Conservation (phyloP, 345 rosid genomes). For the Euphorbia lathyris region DNA sequence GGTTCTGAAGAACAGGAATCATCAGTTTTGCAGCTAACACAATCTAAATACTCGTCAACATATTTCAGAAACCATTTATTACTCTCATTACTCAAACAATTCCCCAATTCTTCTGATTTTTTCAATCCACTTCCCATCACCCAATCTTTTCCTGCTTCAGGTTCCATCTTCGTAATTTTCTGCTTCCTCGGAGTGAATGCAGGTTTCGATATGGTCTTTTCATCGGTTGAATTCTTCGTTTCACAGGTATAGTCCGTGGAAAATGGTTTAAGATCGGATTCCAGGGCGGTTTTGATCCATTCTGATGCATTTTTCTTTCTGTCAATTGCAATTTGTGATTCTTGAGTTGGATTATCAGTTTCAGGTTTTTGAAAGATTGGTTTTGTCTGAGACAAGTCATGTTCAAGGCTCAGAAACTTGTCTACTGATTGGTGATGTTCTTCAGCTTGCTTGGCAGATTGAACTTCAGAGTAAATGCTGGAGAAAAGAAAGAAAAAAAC, state of each 20-base stretch:
- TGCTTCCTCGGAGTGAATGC: slow-evolving; percentile 20
- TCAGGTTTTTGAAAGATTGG: slow-evolving; percentile 40
- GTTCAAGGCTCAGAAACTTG: slow-evolving; percentile 51
- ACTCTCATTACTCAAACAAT: slow-evolving; percentile 40
- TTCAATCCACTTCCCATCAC: slow-evolving; percentile 34
- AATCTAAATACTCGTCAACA: slow-evolving; percentile 55
- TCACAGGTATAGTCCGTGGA: background rate
- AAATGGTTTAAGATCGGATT: slow-evolving; percentile 45
- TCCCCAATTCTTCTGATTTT: slow-evolving; percentile 36
- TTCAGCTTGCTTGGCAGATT: slow-evolving; percentile 28
- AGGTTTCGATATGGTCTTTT: slow-evolving; percentile 18
- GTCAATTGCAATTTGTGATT: slow-evolving; percentile 34
- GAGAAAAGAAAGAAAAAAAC: background rate
- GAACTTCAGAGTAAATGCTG: slow-evolving; percentile 65
- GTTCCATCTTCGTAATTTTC: slow-evolving; percentile 24
- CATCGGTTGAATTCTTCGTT: slow-evolving; percentile 7
- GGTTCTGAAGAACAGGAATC: slow-evolving; percentile 18
- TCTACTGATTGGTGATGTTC: slow-evolving; percentile 38
- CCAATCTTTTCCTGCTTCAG: slow-evolving; percentile 24
- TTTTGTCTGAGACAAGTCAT: slow-evolving; percentile 47
- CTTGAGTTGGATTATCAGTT: slow-evolving; percentile 21
- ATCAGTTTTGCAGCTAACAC: slow-evolving; percentile 28
- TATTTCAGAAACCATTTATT: slow-evolving; percentile 48
- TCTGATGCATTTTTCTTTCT: slow-evolving; percentile 45
- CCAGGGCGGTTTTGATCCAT: slow-evolving; percentile 62